Evolutionary conservation across 108 stramenopile genomes (phyloP).

Genomic region (Nannochloropsis gaditana): DNA sequence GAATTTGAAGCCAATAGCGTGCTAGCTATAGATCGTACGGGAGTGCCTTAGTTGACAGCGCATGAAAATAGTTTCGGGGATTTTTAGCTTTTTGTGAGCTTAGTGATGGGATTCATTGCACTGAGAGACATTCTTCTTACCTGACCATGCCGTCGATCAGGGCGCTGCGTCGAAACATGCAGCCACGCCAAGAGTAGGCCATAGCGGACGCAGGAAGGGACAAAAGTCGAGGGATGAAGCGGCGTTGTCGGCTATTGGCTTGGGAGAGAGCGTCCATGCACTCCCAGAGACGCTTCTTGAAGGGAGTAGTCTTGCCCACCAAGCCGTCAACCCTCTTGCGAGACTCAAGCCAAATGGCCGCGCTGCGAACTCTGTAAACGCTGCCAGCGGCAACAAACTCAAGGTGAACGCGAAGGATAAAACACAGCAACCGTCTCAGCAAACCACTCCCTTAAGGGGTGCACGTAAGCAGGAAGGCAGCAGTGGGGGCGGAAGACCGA

Average conservation of each 20-base stretch:
- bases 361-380: background rate
- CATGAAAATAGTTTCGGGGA: background rate
- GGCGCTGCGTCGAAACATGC: background rate
- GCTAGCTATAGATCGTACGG: background rate
- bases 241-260: background rate
- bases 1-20: background rate
- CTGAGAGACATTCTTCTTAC: background rate
- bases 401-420: background rate
- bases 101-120: background rate
- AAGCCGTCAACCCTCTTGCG: background rate
- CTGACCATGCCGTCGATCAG: background rate
- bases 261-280: background rate
- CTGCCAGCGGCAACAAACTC: background rate
- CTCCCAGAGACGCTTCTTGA: background rate
- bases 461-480: background rate
- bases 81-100: background rate
- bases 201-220: background rate
- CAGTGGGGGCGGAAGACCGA: background rate
- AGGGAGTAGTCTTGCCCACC: background rate
- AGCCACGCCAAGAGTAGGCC: background rate
- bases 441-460: background rate
- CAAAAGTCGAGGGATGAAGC: background rate
- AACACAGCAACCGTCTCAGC: background rate
- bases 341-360: background rate
- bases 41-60: background rate